These are phyloP conservation scores for Achaetomium macrosporum DNA, from an alignment of 2,329 filamentous ascomycete species.

Conservation along the genomic window DNA sequence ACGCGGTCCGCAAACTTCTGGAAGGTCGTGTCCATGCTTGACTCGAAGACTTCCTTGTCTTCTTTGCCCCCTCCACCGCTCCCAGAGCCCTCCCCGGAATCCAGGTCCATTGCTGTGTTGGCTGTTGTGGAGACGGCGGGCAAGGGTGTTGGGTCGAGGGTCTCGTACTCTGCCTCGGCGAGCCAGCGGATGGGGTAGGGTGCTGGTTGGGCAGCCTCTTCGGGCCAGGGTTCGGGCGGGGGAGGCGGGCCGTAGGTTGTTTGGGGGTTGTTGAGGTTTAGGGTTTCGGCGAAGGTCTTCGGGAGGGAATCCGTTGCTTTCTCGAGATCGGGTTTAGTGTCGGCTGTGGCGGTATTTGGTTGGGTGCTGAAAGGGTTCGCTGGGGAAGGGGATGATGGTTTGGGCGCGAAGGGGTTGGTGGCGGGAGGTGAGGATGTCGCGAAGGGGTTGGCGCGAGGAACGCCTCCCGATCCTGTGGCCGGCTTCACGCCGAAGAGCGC, in stretches of 20 bases:
- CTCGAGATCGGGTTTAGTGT: constrained; percentile 8
- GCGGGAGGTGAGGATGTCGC: constrained; percentile 15
- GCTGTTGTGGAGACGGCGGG: constrained; percentile 39
- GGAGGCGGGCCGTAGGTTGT: constrained; percentile 29
- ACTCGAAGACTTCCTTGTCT: constrained; percentile 69
- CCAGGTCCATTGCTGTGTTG: constrained; percentile 43
- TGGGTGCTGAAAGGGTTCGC: constrained; percentile 52
- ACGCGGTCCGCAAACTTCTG: constrained; percentile 75
- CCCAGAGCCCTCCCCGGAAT: constrained; percentile 28
- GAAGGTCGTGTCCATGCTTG: constrained; percentile 67
- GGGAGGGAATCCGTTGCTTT: constrained; percentile 37
- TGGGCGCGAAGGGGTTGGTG: constrained; percentile 44
- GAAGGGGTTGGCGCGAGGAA: constrained; percentile 23
- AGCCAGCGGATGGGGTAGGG: constrained; percentile 75
- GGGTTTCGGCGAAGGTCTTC: constrained; percentile 66
- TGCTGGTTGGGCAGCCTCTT: constrained; percentile 54
- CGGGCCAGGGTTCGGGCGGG: constrained; percentile 70
- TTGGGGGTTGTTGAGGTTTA: constrained; percentile 61
- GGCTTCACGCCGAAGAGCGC: constrained; percentile 63
- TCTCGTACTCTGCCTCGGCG: constrained; percentile 86
- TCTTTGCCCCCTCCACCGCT: constrained; percentile 42
- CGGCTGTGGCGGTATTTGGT: constrained; percentile 42
- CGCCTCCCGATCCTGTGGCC: constrained; percentile 24
- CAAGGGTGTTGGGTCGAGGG: constrained; percentile 56
- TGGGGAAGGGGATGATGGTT: constrained; percentile 24